Conservation (phyloP, 805 yeast genomes). For the Yarrowia sp. region DNA sequence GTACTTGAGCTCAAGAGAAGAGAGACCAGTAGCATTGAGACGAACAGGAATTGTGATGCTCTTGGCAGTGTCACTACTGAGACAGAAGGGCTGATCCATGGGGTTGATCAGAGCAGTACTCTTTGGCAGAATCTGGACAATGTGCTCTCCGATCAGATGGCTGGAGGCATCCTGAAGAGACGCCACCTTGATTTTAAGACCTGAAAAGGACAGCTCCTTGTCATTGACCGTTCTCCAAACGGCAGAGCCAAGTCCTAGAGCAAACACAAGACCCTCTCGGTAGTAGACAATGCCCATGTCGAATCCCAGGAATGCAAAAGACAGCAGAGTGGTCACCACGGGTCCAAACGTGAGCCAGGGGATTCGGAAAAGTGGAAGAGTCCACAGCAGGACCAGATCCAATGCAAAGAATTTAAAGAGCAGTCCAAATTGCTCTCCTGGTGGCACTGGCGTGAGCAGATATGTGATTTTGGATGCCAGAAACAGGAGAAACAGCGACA, state of each 20-base stretch:
- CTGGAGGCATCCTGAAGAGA: constrained; percentile 40
- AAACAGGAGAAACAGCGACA: constrained; percentile 65
- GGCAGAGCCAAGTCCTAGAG: constrained; percentile 28
- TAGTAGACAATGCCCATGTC: constrained; percentile 25
- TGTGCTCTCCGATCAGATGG: constrained; percentile 82
- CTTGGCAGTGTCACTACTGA: constrained; percentile 33
- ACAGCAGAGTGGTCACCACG: constrained; percentile 50
- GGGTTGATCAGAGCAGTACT: constrained; percentile 84
- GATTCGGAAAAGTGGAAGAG: constrained; percentile 69
- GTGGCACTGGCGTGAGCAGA: constrained; percentile 22
- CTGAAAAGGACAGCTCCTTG: constrained; percentile 39
- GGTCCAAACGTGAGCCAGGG: constrained; percentile 69
- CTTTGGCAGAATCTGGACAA: constrained; percentile 86
- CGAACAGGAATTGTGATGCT: constrained; percentile 61
- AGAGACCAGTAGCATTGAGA: constrained; percentile 76
- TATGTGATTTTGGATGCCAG: constrained; percentile 77
- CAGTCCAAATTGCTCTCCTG: neutral
- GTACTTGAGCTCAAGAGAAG: constrained; percentile 54
- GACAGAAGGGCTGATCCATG: constrained; percentile 60
- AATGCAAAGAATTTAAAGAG: constrained; percentile 61
- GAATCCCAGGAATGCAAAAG: constrained; percentile 43
- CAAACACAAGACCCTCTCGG: constrained; percentile 27
- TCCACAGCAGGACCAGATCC: constrained; percentile 68
- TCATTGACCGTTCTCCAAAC: constrained; percentile 33
- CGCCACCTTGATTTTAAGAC: constrained; percentile 34